Evolutionary conservation across 2,329 filamentous ascomycete species (phyloP), one percentile per base, ranked within the genome.

Genomic region (Diaporthe helianthi): DNA sequence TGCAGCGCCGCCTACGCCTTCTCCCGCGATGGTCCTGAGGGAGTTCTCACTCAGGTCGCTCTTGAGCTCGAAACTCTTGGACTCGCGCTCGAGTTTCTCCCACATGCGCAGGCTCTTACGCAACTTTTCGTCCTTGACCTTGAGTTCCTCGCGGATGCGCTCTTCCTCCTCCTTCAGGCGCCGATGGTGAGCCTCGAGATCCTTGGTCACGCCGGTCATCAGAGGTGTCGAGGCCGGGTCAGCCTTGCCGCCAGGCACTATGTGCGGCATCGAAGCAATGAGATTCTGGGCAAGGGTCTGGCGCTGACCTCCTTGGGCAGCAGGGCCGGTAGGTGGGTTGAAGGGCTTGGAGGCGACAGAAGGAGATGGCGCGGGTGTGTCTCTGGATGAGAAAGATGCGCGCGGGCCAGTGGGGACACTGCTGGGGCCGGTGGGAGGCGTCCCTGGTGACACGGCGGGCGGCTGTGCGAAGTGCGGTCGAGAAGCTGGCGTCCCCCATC

Each of bases 141-240:
- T 81, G 36, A 87, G 77, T 65, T 89, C 87, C 51, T 85, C 82
- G 1, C 87, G 82, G 44, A 88, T 74, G 71, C 83, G 84, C 75
- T 89, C 87, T 74, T 89, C 87, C 54, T 89, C 87, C 47, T 88
- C 86, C 69, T 81, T 82, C 13, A 89, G 80, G 69, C 85, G 85
- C 41, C 81, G 80, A 72, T 83, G 84, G 75, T 87, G 85, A n/a
- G 82, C 76, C 71, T 87, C 85, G 19, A 87, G 77, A 52, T 89
- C 87, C 13, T 83, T 83, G 38, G 83, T 81, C 29, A 88, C 83
- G 19, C 86, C 85, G 0, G 80, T 80, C 9, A 77, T 76, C 51
- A 85, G 73, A 2, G 84, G 80, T 1, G 81, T 75, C 73, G 83
- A 79, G 22, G 79, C 76, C 1, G 83, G 81, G 70, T 88, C 86